A percentile compares a stretch with the other conserved stretches of the same genome.
Evolutionary conservation across 2,329 filamentous ascomycete species (phyloP).

Genomic region (Cladorrhinum sp.): DNA sequence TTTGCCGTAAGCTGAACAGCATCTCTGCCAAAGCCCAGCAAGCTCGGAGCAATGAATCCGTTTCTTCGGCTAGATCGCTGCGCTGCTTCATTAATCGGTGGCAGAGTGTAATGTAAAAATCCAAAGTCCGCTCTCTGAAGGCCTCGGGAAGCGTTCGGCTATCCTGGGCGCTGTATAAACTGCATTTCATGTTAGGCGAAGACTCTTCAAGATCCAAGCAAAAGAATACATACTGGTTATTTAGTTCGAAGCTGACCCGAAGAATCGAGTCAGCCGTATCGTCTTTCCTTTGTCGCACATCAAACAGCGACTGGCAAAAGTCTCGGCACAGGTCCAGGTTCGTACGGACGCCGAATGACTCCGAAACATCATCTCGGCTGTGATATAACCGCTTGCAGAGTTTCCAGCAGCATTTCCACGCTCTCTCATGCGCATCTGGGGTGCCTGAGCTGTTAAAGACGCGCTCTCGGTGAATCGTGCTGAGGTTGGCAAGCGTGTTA

Average conservation of each 20-base stretch:
- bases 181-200: constrained; percentile 33
- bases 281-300: constrained; percentile 74
- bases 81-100: constrained; percentile 96
- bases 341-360: constrained; percentile 63
- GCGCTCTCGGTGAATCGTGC: constrained; percentile 75
- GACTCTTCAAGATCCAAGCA: neutral
- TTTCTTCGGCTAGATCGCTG: constrained; percentile 73
- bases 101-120: constrained; percentile 92
- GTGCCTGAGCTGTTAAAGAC: constrained; percentile 73
- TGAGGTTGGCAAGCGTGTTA: constrained; percentile 82
- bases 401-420: constrained; percentile 93
- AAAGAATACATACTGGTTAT: constrained; percentile 69
- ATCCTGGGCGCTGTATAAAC: constrained; percentile 87
- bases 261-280: constrained; percentile 81
- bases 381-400: constrained; percentile 87
- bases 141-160: constrained; percentile 72
- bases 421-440: constrained; percentile 76
- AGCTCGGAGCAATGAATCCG: constrained; percentile 76
- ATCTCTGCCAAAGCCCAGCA: constrained; percentile 92
- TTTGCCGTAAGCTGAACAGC: constrained; percentile 86
- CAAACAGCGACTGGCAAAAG: constrained; percentile 89
- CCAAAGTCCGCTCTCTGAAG: constrained; percentile 84
- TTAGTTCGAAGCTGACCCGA: constrained; percentile 89
- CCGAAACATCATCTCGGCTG: constrained; percentile 67
- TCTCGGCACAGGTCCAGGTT: constrained; percentile 86